Base-by-base conservation (phyloP, 2,329 filamentous ascomycete genomes). In the Trichoderma sp. region DNA sequence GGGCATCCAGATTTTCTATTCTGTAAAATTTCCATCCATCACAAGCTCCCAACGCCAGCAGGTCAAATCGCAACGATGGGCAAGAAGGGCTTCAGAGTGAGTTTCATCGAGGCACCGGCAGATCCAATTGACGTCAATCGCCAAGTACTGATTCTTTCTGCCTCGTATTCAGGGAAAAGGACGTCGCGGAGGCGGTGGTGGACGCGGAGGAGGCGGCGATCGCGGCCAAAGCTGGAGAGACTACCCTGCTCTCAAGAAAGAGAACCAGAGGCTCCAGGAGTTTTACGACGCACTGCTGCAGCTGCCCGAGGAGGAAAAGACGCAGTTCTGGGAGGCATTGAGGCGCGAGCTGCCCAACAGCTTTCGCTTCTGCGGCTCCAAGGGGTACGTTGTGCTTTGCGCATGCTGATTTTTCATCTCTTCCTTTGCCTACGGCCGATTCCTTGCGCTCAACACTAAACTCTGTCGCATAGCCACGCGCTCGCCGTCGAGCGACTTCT, bases 351-450 rank as follows among this genome's bases (percentile, higher is more conserved):
- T 99, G 60, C 95, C 95, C 67, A 98, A 97, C 82, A 97, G 94
- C 80, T 99, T 98, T 83, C 89, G 95, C 70, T 99, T 99, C 81
- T 96, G 93, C 69, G 95, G 95, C 42, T 97, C 93, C 56, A 96
- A 94, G 84, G 92, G 92, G 90, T 92, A 84, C 27, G 79, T 76
- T 29, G 37, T 13, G 17, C 17, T 22, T 60, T 45, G 60, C 48
- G 50, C 35, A 39, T n/a, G 25, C 17, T 32, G 13, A 45, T 48
- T 22, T 15, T 10, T 42, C 22, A 10, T n/a, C 3, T 2, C 25
- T 13, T 29, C 9, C 5, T 10, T 6, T n/a, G 9, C 27, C 22
- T n/a, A n/a, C n/a, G n/a, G n/a, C n/a, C 22, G 25, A 27, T n/a
- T 37, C 5, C 5, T 22, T 67, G 64, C 32, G 42, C 42, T 66